These are phyloP conservation scores for Colletotrichum magnum DNA, from an alignment of 2,329 filamentous ascomycete genomes.

Conservation along the genomic window DNA sequence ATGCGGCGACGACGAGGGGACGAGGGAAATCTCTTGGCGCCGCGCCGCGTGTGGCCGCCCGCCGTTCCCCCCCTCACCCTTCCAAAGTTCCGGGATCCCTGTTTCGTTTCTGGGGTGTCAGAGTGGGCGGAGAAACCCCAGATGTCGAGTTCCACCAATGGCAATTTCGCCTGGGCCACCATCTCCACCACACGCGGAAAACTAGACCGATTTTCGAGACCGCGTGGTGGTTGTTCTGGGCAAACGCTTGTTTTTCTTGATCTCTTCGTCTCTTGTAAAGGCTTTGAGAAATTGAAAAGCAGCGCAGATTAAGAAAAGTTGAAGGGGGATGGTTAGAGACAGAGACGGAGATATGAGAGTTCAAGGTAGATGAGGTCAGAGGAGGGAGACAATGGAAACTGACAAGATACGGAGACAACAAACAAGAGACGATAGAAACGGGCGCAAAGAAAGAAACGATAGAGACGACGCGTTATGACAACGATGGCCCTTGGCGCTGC, in stretches of 20 bases:
- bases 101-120: constrained; percentile 20
- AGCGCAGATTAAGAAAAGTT: too few relatives aligned
- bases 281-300: too few relatives aligned
- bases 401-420: too few relatives aligned
- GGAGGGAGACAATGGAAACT: too few relatives aligned
- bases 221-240: constrained; percentile 35
- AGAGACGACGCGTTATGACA: neutral
- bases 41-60: constrained; percentile 26
- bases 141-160: constrained; percentile 34
- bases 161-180: constrained; percentile 17
- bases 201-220: constrained; percentile 13
- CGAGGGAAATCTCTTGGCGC: constrained; percentile 24
- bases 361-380: too few relatives aligned
- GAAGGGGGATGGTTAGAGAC: too few relatives aligned
- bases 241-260: constrained; percentile 38
- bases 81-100: constrained; percentile 17
- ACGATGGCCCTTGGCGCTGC: constrained; percentile 35
- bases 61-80: constrained; percentile 14
- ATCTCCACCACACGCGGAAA: neutral
- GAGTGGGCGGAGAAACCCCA: constrained; percentile 36
- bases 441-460: too few relatives aligned
- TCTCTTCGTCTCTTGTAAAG: neutral
- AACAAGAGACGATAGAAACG: too few relatives aligned
- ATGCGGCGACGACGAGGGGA: constrained; percentile 30
- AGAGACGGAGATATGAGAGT: too few relatives aligned